Base-by-base conservation (phyloP, 2,329 filamentous ascomycete genomes). In the Fusarium newnesense region DNA sequence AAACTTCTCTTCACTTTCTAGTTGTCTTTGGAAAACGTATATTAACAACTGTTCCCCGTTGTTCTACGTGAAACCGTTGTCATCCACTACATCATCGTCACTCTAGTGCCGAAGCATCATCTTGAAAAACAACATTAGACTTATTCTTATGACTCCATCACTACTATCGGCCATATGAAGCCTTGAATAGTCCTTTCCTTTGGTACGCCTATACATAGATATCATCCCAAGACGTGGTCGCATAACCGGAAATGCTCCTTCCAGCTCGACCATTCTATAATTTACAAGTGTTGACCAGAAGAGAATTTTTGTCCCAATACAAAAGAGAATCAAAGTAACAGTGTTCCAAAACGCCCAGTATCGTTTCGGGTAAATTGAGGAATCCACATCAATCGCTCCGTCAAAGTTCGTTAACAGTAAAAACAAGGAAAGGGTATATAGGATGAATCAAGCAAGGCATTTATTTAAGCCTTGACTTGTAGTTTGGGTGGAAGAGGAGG, bases 401-500 rank as follows among this genome's bases (percentile, higher is more conserved):
- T 74, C 34, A 46, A 64, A 52, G 67, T 77, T 78, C 72, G 60
- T 76, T 76, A 56, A 61, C 30, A 65, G 58, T 60, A 36, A 52
- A 42, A 61, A 64, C 26, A 67, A 57, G 63, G 43, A 69, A 58
- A 61, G 69, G 65, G 57, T 49, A 70, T 50, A 63, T 64, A 28
- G 44, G 42, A 49, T 58, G 21, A 44, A 46, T 36, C 61, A 56
- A 30, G 36, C 61, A 56, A 30, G 36, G 30, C 9, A 36, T 44
- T 30, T 24, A 24, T 24, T 67, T 53, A 79, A n/a, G 68, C 69
- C 50, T 62, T 74, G 54, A 70, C 64, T 46, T 67, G 68, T 47
- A 69, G 66, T 34, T 76, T 79, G 19, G 74, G 66, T 9, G 87
- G 87, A 43, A 89, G 83, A 0, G 88, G 88, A 24, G 88, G 88